Percentiles rank a stretch among this genome's conserved stretches.
Conservation (phyloP, 257 asterid species). For the Ligustrum vulgare region DNA sequence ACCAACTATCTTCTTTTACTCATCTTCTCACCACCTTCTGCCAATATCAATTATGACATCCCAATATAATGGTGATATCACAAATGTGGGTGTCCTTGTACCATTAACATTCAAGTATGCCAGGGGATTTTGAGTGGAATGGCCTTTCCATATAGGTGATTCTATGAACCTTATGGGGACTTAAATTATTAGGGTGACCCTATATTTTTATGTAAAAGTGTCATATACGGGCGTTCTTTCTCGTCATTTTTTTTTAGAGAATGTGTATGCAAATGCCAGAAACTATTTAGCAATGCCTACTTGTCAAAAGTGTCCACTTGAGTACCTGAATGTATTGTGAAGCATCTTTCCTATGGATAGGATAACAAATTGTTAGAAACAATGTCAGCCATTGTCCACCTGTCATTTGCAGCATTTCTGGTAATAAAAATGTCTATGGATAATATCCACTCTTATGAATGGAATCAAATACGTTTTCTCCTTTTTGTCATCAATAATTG, state of each 20-base stretch:
- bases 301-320: no score
- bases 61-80: not conserved
- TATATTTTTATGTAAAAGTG: no score
- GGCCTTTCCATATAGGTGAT: not conserved
- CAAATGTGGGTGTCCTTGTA: not conserved
- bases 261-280: not conserved
- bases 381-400: not conserved
- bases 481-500: not conserved
- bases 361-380: not conserved
- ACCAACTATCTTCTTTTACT: not conserved
- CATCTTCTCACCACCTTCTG: not conserved
- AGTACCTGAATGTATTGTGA: no score
- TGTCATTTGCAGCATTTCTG: not conserved
- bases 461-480: not conserved
- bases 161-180: not conserved
- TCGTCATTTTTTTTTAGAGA: not conserved
- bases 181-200: no score
- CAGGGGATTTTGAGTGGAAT: not conserved
- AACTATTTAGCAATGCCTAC: no score
- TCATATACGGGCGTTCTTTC: not conserved
- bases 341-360: no score
- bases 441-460: conserved; percentile 10
- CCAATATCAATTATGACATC: not conserved
- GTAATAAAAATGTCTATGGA: not conserved
- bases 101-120: no score